phyloP scores from a whole-genome alignment of 176 grass and related monocot genomes.

The Carex kokanica region DNA sequence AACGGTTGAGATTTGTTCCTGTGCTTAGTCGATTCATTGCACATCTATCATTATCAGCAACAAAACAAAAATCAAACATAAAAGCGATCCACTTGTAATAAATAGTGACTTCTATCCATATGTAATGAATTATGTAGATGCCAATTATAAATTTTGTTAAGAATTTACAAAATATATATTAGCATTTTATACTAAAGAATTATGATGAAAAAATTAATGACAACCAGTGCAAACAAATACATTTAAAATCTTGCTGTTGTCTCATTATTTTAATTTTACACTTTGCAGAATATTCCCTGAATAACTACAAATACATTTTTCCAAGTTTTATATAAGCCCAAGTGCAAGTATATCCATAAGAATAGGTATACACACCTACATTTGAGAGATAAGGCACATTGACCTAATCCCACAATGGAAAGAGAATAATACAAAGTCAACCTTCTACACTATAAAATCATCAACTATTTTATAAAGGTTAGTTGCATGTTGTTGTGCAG shows the following conservation, averaged over 20 bases:
- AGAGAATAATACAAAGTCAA: neutral
- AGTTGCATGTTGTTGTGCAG: neutral
- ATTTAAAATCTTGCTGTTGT: neutral
- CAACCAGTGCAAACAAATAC: neutral
- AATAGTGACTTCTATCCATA: neutral
- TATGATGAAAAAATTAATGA: no score
- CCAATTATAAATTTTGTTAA: neutral
- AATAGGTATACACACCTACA: neutral
- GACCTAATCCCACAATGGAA: neutral
- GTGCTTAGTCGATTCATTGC: neutral
- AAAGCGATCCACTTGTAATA: neutral
- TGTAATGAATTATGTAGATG: neutral
- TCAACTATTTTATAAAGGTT: neutral
- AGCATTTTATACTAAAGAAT: no score
- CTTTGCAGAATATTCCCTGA: neutral
- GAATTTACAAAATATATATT: neutral
- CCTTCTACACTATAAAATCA: neutral
- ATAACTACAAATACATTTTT: neutral
- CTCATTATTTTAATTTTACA: neutral
- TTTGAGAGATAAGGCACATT: neutral
- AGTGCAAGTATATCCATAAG: no score
- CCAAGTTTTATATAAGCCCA: no score
- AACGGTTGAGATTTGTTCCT: neutral
- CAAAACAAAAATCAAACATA: neutral
- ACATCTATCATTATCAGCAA: neutral